Conservation (phyloP, 257 asterid genomes). For the Echium plantagineum region DNA sequence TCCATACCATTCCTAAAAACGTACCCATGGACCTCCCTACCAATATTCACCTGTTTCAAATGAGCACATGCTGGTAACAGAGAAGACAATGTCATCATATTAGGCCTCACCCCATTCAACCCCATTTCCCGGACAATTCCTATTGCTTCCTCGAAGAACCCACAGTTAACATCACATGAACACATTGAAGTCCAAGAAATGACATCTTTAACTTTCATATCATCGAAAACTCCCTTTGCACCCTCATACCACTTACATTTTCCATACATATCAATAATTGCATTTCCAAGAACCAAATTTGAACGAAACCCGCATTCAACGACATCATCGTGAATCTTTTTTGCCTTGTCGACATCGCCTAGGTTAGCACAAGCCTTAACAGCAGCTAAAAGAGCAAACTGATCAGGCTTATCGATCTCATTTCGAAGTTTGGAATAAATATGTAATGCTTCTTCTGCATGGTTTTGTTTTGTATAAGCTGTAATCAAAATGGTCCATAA, state of each 20-base stretch:
- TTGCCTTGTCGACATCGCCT: slow-evolving; percentile 40
- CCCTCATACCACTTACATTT: slow-evolving; percentile 50
- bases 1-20: slow-evolving; percentile 43
- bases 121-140: slow-evolving; percentile 40
- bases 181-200: slow-evolving; percentile 70
- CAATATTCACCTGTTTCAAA: slow-evolving; percentile 38
- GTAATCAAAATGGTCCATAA: slow-evolving; percentile 21
- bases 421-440: slow-evolving; percentile 11
- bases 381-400: slow-evolving; percentile 17
- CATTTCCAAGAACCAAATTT: slow-evolving; percentile 55
- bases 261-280: slow-evolving; percentile 56
- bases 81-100: slow-evolving; percentile 46
- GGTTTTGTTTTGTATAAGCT: slow-evolving; percentile 14
- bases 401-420: slow-evolving; percentile 15
- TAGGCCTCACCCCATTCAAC: slow-evolving; percentile 33
- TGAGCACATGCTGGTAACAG: slow-evolving; percentile 62
- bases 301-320: slow-evolving; percentile 22
- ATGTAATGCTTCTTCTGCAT: slow-evolving; percentile 18
- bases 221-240: slow-evolving; percentile 38
- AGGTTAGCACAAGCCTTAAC: slow-evolving; percentile 20
- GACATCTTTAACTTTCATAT: slow-evolving; percentile 39
- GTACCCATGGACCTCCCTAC: slow-evolving; percentile 50
- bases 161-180: slow-evolving; percentile 49
- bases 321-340: slow-evolving; percentile 46
- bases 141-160: slow-evolving; percentile 36